Base-by-base conservation (phyloP, 441 rosid species). In the Eutrema salsugineum region DNA sequence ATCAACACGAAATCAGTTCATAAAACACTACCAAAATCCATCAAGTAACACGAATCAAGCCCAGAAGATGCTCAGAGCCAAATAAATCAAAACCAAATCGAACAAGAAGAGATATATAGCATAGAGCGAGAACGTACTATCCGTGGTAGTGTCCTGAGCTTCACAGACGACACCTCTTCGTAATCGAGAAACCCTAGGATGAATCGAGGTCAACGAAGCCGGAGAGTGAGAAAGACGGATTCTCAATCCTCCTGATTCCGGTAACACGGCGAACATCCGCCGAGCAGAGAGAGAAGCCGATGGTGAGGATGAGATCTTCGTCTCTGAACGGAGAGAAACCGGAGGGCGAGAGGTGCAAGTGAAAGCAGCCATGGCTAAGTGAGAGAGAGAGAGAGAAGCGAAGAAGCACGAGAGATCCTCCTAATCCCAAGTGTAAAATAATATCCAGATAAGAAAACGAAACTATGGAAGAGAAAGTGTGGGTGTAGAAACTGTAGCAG, bases 61-160 rank as follows among this genome's bases (percentile, higher is more conserved):
- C 32, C 14, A 67, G 24, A 8, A 10, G 27, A 53, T 32, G 11
- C 39, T 3, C 27, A 12, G 3, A 40, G 40, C 16, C 17, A 12
- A 46, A 20, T 14, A 19, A 59, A 3, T 10, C 17, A 15, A 39
- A 9, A 46, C 28, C 8, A 32, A 55, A 24, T 36, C 19, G 61
- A 53, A 19, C 20, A 5, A 14, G 46, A 22, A 63, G 32, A 15
- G 17, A 9, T n/a, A 53, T n/a, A 1, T 4, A 42, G 24, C 0
- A 30, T 24, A 50, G 38, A 30, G 28, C 56, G 53, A 30, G 28
- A 27, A 66, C 86, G 57, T 77, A 77, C 80, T 60, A 32, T 85
- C 89, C 9, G 85, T 30, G 39, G 82, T 74, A 47, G 83, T 77
- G 33, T 80, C 86, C 63, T 84, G 85, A 83, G 88, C 89, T 82